A percentile compares a stretch with the other conserved stretches of the same genome.
phyloP scores from a whole-genome alignment of 805 yeast genomes.

The Brettanomyces anomalus region DNA sequence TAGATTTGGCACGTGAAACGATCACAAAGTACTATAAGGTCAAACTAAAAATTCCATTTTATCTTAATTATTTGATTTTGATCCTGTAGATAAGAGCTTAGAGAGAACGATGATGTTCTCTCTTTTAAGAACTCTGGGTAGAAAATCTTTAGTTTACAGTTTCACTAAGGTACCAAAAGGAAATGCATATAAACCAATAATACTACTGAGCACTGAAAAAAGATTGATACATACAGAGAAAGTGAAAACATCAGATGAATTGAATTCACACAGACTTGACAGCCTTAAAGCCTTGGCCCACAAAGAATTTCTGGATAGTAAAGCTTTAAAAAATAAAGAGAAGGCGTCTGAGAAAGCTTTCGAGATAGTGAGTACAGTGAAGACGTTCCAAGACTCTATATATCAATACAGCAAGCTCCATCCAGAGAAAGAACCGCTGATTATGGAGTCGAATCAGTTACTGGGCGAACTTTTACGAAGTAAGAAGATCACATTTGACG shows the following conservation, averaged over 20 bases:
- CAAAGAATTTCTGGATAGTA: conserved; percentile 4
- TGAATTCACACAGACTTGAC: conserved; percentile 2
- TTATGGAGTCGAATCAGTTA: conserved; percentile 15
- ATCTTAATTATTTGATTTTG: too few relatives aligned
- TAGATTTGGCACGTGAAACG: too few relatives aligned
- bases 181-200: too few relatives aligned
- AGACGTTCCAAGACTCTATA: conserved; percentile 18
- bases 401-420: conserved; percentile 15
- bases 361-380: conserved; percentile 13
- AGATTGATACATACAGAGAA: neutral
- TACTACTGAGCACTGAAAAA: too few relatives aligned
- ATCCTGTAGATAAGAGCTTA: too few relatives aligned
- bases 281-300: conserved; percentile 6
- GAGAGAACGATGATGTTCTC: too few relatives aligned
- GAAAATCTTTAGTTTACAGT: too few relatives aligned
- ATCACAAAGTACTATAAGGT: too few relatives aligned
- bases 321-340: neutral
- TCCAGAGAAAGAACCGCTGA: conserved; percentile 12
- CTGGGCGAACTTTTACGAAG: conserved; percentile 11
- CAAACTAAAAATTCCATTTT: too few relatives aligned
- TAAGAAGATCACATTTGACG: conserved; percentile 12
- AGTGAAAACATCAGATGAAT: neutral
- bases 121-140: too few relatives aligned
- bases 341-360: neutral
- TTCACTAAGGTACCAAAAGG: too few relatives aligned